phyloP scores from a whole-genome alignment of 2,329 filamentous ascomycete species.

The Macrophomina tecta region DNA sequence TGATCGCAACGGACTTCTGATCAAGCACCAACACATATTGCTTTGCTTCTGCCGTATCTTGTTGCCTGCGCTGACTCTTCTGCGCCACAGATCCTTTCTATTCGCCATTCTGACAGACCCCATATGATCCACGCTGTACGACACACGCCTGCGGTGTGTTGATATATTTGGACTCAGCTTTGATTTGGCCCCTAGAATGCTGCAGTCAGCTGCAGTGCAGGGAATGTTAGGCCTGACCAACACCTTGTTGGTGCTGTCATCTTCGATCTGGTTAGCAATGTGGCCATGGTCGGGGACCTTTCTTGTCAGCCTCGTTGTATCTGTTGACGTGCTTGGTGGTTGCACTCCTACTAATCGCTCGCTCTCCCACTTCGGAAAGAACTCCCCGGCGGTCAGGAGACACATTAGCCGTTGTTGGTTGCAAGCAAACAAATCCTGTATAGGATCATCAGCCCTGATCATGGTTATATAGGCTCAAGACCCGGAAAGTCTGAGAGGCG shows the following conservation, averaged over 20 bases:
- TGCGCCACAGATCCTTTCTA: background rate
- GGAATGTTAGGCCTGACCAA: background rate
- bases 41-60: slow-evolving; percentile 23
- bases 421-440: too few species aligned
- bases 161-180: background rate
- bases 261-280: background rate
- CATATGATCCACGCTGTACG: background rate
- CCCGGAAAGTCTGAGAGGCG: too few species aligned
- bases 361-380: too few species aligned
- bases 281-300: background rate
- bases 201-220: background rate
- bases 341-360: background rate
- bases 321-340: too few species aligned
- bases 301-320: background rate
- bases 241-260: background rate
- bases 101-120: background rate
- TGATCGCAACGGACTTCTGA: slow-evolving; percentile 90
- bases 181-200: background rate
- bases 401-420: too few species aligned
- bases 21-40: slow-evolving; percentile 5
- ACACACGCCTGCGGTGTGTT: background rate
- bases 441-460: too few species aligned
- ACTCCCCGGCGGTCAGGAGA: too few species aligned
- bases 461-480: too few species aligned
- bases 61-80: slow-evolving; percentile 1